These are phyloP conservation scores for Globisporangium parvum DNA, from an alignment of 352 stramenopile species.

Conservation along the genomic window DNA sequence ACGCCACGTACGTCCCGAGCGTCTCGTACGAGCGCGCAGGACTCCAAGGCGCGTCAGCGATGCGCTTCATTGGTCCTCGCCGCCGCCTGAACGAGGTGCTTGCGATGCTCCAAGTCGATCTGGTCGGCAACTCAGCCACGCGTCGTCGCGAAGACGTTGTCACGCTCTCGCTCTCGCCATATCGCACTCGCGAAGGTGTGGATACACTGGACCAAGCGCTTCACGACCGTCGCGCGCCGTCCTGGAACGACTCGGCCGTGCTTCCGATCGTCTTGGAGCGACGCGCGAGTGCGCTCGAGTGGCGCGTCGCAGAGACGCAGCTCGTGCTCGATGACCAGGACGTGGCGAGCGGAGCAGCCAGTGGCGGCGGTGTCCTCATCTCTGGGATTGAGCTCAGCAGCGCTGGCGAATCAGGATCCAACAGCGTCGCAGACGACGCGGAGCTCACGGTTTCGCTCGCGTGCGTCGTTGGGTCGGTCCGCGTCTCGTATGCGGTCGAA, in stretches of 20 bases:
- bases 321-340: conserved; percentile 4
- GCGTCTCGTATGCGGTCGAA: conserved; percentile 1
- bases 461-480: conserved; percentile 3
- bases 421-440: not conserved
- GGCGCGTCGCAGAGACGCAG: conserved; percentile 6
- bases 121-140: not conserved
- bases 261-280: conserved; percentile 1
- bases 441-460: conserved; percentile 6
- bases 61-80: conserved; percentile 18
- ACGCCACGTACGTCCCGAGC: conserved; percentile 22
- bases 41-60: conserved; percentile 13
- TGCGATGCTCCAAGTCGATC: conserved; percentile 12
- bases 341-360: not conserved
- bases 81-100: conserved; percentile 18
- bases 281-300: not conserved
- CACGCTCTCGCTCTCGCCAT: conserved; percentile 5
- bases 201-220: too few species aligned
- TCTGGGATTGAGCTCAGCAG: conserved; percentile 1
- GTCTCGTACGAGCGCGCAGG: conserved; percentile 38
- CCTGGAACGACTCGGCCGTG: conserved; percentile 4
- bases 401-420: not conserved
- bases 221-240: not conserved
- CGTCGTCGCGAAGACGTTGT: not conserved
- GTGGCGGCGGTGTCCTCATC: not conserved
- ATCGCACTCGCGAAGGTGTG: not conserved